Evolutionary conservation across 2,329 filamentous ascomycete genomes (phyloP).

Genomic region (Knufia petricola): DNA sequence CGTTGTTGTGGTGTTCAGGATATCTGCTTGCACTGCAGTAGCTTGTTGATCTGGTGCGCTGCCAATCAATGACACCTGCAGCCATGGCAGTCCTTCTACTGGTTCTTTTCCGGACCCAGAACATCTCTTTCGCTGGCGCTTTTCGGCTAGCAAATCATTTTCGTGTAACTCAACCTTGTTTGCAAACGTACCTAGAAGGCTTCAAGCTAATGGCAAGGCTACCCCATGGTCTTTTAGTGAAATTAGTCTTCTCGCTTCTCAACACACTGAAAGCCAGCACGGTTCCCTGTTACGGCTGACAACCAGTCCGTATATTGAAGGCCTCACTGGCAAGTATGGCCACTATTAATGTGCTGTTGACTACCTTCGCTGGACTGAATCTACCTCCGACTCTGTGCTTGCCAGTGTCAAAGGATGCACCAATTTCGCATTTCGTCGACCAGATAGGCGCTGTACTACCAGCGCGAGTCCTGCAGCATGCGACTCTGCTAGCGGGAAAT

Average conservation of each 20-base stretch:
- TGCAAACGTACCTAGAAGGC: too few species aligned
- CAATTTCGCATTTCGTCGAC: not conserved
- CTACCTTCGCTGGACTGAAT: constrained; percentile 72
- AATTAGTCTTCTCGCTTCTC: not conserved
- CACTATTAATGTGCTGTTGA: constrained; percentile 68
- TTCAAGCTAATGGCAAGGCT: too few species aligned
- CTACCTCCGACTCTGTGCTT: constrained; percentile 74
- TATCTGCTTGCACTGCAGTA: too few species aligned
- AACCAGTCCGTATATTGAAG: too few species aligned
- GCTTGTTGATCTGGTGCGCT: not conserved
- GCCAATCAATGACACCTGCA: not conserved
- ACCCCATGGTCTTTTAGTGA: too few species aligned
- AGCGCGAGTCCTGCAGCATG: constrained; percentile 48
- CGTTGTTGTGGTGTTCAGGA: too few species aligned
- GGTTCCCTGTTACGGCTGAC: not conserved
- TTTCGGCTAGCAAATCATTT: not conserved
- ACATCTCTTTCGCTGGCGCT: not conserved
- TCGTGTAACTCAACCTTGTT: not conserved
- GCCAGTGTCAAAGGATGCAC: constrained; percentile 40
- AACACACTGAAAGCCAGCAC: not conserved
- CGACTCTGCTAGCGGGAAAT: constrained; percentile 72
- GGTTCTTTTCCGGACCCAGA: not conserved
- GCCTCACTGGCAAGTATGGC: constrained; percentile 10
- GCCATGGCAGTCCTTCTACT: too few species aligned
- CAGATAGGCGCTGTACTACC: constrained; percentile 40